Evolutionary conservation across 208 protist species (phyloP), one percentile per base, ranked within the genome.

Genomic region (Trypanosoma scelopori): DNA sequence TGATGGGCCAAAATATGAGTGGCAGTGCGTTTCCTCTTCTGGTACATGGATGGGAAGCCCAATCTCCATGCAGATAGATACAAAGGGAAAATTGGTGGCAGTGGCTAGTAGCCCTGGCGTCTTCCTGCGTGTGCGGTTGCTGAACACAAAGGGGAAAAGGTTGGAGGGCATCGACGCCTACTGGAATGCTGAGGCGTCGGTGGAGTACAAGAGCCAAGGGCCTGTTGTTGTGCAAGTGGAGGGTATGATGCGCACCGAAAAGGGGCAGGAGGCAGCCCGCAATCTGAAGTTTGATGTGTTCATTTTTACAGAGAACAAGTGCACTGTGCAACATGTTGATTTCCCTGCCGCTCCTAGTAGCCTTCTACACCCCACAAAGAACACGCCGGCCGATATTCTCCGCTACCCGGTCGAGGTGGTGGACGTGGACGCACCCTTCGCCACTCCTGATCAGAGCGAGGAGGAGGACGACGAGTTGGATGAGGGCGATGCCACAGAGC

Each of bases 131-230:
- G 65, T 91, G 41, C 80, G 78, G 9, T 42, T 92, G 53, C 64
- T 83, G 6, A 78, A 89, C 67, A 28, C 60, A 41, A 79, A 81
- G 28, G 76, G 80, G 41, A 86, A 89, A 70, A 84, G 82, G 61
- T 42, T 89, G 5, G 89, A 68, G 32, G 85, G 84, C 35, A 91
- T 92, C 43, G 84, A 92, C 69, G 81, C 79, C 23, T 95, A 85
- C 76, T 95, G 89, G 89, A 89, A 95, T 74, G 47, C 75, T 18
- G 89, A 95, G 75, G 85, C 84, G 1, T 76, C 78, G 15, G 81
- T 90, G 41, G 84, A 92, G 76, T 84, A 85, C 78, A 71, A 84
- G 51, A 70, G 70, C 53, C 71, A 68, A 23, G 82, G 80, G 15
- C 11, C 50, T n/a, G 27, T 92, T 37, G 86, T 69, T 15, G 59